These are phyloP conservation scores for Psidium guajava DNA, from an alignment of 345 rosid genomes.

Conservation along the genomic window DNA sequence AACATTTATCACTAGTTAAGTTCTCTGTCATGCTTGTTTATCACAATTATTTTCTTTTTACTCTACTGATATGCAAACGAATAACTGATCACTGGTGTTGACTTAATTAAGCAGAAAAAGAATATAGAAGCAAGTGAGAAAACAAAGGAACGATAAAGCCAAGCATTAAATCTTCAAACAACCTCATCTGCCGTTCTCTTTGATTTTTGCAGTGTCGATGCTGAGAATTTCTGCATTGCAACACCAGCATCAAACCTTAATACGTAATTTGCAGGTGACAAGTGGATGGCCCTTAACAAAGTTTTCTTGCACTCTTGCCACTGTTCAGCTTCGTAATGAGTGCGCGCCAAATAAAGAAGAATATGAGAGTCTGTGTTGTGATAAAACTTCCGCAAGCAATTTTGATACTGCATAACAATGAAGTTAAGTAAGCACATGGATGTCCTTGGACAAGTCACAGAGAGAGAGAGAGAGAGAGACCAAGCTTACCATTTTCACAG, in stretches of 20 bases:
- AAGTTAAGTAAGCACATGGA: neutral
- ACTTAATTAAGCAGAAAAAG: neutral
- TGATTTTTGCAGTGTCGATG: slow-evolving; percentile 87
- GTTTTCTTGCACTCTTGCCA: slow-evolving; percentile 99
- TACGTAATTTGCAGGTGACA: slow-evolving; percentile 86
- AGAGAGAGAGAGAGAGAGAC: neutral
- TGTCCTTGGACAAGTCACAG: neutral
- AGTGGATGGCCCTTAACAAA: slow-evolving; percentile 82
- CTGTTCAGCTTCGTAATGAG: slow-evolving; percentile 98
- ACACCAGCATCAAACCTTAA: slow-evolving; percentile 97
- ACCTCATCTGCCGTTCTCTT: slow-evolving; percentile 96
- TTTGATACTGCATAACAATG: slow-evolving; percentile 68
- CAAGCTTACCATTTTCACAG: slow-evolving; percentile 81
- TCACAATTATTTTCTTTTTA: neutral
- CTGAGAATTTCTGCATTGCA: slow-evolving; percentile 93
- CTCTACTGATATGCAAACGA: neutral
- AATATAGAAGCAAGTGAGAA: neutral
- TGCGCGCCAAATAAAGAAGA: slow-evolving; percentile 91
- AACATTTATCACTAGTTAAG: neutral
- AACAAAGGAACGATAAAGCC: neutral
- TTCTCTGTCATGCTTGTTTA: neutral
- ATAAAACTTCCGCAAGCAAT: slow-evolving; percentile 91
- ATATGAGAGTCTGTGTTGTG: slow-evolving; percentile 81
- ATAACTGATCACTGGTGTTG: neutral
- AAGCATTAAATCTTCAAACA: slow-evolving; percentile 4